phyloP scores from a whole-genome alignment of 202 grass and related monocot species.

The Cymbopogon flexuosus region DNA sequence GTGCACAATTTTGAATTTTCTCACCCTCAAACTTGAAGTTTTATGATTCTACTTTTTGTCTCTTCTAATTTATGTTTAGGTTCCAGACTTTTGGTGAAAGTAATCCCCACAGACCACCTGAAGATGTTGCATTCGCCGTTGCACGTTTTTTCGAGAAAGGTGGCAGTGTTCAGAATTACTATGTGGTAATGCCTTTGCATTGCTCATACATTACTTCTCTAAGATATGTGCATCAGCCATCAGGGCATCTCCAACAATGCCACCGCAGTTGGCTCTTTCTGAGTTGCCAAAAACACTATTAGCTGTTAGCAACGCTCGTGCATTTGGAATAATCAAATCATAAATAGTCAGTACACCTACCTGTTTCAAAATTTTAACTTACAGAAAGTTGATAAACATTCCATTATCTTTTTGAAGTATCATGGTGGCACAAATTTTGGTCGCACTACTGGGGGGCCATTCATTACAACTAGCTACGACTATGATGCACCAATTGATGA shows the following conservation, averaged over 20 bases:
- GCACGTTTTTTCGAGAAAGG: slow-evolving; percentile 94
- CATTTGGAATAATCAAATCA: slow-evolving; percentile 1
- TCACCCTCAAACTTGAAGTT: not conserved
- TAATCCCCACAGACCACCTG: slow-evolving; percentile 85
- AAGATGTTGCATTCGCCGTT: slow-evolving; percentile 94
- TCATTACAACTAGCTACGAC: slow-evolving; percentile 99
- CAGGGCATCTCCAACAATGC: not conserved
- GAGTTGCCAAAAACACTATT: slow-evolving; percentile 5
- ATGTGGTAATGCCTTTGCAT: slow-evolving; percentile 53
- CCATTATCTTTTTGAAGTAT: slow-evolving; percentile 56
- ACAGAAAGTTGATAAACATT: slow-evolving; percentile 7
- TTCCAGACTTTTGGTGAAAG: slow-evolving; percentile 89
- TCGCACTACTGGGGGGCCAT: slow-evolving; percentile 89
- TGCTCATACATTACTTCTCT: not conserved
- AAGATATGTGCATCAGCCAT: not conserved
- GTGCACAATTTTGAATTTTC: not conserved
- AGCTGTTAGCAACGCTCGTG: not conserved
- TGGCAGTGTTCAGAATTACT: slow-evolving; percentile 90
- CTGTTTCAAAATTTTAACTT: slow-evolving; percentile 6
- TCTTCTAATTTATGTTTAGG: slow-evolving; percentile 43
- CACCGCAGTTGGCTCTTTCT: not conserved
- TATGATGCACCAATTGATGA: slow-evolving; percentile 99
- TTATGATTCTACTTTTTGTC: slow-evolving; percentile 2
- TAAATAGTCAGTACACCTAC: not conserved
- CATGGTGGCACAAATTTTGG: slow-evolving; percentile 98